Percentiles rank a stretch among this genome's conserved stretches.
These are phyloP conservation scores for Ambrosia artemisiifolia DNA, from an alignment of 129 eudicot genomes.

Conservation along the genomic window DNA sequence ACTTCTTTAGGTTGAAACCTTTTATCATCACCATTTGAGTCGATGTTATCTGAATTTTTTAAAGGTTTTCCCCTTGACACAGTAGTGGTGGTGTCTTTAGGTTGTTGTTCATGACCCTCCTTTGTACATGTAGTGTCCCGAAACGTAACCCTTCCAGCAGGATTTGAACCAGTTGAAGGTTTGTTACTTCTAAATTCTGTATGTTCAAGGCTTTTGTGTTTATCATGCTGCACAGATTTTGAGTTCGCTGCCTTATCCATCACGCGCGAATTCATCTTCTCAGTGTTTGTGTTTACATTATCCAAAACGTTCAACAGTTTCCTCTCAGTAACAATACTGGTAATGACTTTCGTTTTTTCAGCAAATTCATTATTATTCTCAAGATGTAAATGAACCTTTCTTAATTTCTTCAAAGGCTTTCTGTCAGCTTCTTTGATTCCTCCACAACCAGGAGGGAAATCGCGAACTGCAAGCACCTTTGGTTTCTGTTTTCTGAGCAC, in stretches of 20 bases:
- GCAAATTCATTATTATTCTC: neutral
- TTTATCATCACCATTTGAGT: neutral
- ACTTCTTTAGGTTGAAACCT: neutral
- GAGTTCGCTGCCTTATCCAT: neutral
- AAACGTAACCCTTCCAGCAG: neutral
- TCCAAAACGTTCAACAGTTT: neutral
- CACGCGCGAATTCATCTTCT: neutral
- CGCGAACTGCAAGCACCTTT: conserved; percentile 3
- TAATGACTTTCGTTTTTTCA: neutral
- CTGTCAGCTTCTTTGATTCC: neutral
- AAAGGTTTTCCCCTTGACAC: neutral
- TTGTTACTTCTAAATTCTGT: neutral
- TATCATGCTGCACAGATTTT: neutral
- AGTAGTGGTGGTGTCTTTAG: neutral
- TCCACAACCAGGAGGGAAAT: neutral
- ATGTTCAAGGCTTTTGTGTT: neutral
- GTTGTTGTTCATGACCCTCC: neutral
- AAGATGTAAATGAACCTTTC: neutral
- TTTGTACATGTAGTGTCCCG: neutral
- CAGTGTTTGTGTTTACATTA: neutral
- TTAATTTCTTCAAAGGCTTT: neutral
- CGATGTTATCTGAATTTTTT: neutral
- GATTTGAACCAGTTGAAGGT: neutral
- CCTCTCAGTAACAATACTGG: neutral
- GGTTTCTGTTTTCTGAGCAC: neutral